phyloP scores from a whole-genome alignment of 352 stramenopile species.

The Globisporangium splendens region DNA sequence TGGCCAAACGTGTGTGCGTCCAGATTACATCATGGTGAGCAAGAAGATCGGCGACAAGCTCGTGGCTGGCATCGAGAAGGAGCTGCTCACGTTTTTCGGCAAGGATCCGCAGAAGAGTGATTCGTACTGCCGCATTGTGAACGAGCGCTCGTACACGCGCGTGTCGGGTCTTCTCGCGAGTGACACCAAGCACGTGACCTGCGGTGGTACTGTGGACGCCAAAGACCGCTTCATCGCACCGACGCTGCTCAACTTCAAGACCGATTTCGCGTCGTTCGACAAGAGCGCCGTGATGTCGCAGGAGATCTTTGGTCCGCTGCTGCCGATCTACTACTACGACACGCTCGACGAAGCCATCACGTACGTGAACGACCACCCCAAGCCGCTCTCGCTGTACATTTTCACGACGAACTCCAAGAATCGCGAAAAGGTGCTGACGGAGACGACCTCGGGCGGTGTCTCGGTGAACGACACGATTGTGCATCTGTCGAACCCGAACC shows the following conservation, averaged over 20 bases:
- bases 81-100: constrained; percentile 52
- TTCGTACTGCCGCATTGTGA: constrained; percentile 36
- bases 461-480: constrained; percentile 83
- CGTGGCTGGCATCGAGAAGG: constrained; percentile 34
- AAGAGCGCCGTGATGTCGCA: constrained; percentile 80
- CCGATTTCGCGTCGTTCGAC: constrained; percentile 41
- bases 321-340: constrained; percentile 90
- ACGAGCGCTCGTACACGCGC: constrained; percentile 9
- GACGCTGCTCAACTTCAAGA: constrained; percentile 89
- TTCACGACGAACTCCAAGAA: constrained; percentile 51
- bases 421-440: constrained; percentile 33
- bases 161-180: constrained; percentile 46
- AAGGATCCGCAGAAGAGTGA: constrained; percentile 41
- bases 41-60: constrained; percentile 55
- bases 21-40: constrained; percentile 91
- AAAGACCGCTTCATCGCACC: constrained; percentile 79
- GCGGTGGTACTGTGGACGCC: constrained; percentile 54
- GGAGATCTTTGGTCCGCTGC: constrained; percentile 95
- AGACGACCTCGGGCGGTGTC: constrained; percentile 60
- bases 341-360: constrained; percentile 26
- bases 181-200: constrained; percentile 50
- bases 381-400: constrained; percentile 86
- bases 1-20: constrained; percentile 92
- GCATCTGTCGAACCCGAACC: constrained; percentile 53
- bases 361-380: constrained; percentile 42